Base-by-base conservation (phyloP, 371 early-diverging fungal genomes). In the Saksenaea vasiformis region DNA sequence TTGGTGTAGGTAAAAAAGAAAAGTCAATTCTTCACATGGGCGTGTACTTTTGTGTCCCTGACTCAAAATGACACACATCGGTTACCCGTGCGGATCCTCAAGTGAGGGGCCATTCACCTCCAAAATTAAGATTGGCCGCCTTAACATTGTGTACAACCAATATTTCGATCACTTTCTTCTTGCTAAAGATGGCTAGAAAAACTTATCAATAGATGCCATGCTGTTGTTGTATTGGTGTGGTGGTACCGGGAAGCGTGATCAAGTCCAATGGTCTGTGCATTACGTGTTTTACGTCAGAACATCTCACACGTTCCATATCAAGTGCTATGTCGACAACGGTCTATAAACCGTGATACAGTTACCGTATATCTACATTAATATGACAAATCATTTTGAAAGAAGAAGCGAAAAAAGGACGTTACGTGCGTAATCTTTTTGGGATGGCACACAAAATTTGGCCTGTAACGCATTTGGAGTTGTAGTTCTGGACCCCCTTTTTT, bases 401-500 rank as follows among this genome's bases (percentile, higher is more conserved):
- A 31, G 7, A 7, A 31, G 7, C 2, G 31, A 31, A 31, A 31
- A 7, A 31, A 31, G 31, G 7, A n/a, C n/a, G n/a, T n/a, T n/a
- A n/a, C n/a, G n/a, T n/a, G n/a, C 14, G 43, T 41, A 41, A 9
- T 41, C 19, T 14, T 5, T 14, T 41, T 41, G 43, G 17, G 43
- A 41, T 41, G 43, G 43, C 43, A 41, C 43, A 41, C 43, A 41
- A 38, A 41, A 41, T 41, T 41, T 41, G 5, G 43, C 43, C 43
- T 41, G 43, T 14, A 13, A 41, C 43, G 8, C 17, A 17, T 41
- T 41, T 41, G 7, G 31, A 31, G 31, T 31, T 7, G 5, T 17
- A 41, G 43, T 41, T 41, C 43, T 41, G 43, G 54, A 47, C 39
- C 61, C 36, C 28, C 38, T n/a, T 37, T 37, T 54, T 51, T 51